Evolutionary conservation across 2,329 filamentous ascomycete species (phyloP).

Genomic region (Aciculosporium take): DNA sequence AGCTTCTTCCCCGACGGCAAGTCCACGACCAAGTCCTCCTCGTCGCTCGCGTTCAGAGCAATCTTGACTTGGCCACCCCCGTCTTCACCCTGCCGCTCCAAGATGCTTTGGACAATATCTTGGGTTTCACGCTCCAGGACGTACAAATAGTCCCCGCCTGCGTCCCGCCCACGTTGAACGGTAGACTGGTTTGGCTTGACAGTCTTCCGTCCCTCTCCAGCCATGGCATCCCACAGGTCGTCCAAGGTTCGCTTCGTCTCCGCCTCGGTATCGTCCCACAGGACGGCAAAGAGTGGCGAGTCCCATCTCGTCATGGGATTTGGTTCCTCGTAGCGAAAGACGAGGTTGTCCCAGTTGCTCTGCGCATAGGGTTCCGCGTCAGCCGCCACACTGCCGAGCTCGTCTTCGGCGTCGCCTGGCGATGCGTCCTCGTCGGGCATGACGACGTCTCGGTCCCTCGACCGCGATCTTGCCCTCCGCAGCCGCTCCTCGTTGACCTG

Average conservation of each 20-base stretch:
- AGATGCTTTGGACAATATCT: slow-evolving; percentile 55
- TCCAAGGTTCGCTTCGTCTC: slow-evolving; percentile 43
- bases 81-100: slow-evolving; percentile 56
- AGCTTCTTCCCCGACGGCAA: slow-evolving; percentile 49
- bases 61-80: slow-evolving; percentile 45
- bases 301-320: slow-evolving; percentile 80
- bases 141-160: slow-evolving; percentile 62
- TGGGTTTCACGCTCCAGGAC: slow-evolving; percentile 67
- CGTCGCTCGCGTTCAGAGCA: slow-evolving; percentile 18
- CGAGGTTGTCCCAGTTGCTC: slow-evolving; percentile 60
- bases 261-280: slow-evolving; percentile 59
- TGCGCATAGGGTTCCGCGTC: slow-evolving; percentile 32
- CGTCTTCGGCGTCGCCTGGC: not conserved
- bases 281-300: slow-evolving; percentile 64
- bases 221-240: slow-evolving; percentile 61
- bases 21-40: slow-evolving; percentile 43
- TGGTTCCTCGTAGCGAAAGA: slow-evolving; percentile 75
- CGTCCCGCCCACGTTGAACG: slow-evolving; percentile 46
- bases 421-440: slow-evolving; percentile 2
- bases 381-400: not conserved
- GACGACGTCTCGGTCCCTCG: slow-evolving; percentile 3
- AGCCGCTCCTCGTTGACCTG: slow-evolving; percentile 48
- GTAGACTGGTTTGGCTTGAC: slow-evolving; percentile 66
- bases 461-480: slow-evolving; percentile 8
- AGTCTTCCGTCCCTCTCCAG: slow-evolving; percentile 45